Base-by-base conservation (phyloP, 2,329 filamentous ascomycete species). In the Sclerotinia minor region DNA sequence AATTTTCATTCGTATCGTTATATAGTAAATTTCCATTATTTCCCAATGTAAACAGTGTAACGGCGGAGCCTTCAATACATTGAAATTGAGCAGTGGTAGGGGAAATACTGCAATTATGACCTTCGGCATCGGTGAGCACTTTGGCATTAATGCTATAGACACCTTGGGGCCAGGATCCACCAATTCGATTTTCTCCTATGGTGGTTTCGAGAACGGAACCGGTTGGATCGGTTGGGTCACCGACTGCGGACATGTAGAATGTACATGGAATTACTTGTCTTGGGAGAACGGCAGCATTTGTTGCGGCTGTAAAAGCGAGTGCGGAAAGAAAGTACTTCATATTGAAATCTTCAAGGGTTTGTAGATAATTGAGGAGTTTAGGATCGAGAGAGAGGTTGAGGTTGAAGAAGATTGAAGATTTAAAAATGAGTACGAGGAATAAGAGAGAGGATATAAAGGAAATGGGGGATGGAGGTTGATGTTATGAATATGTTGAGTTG, bases 141-240 rank as follows among this genome's bases (percentile, higher is more conserved):
- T 69, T 61, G n/a, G 64, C 68, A 44, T 68, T 55, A 55, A 77
- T 68, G 55, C 71, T 70, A 61, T 73, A 76, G 19, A 61, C 44
- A 5, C 67, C 72, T 64, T 71, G 70, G 35, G 72, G 71, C 61
- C 71, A 74, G 11, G 45, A 55, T 8, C 73, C 73, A 21, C 71
- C 72, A 47, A 76, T 71, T 58, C 71, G 72, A 52, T 71, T 72
- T 67, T 75, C 69, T 19, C 75, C 75, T 19, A 73, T 71, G 2
- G 71, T 69, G 38, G 71, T 69, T 64, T 74, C 70, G 19, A 68
- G 63, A 4, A 75, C 64, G 0, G 61, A 66, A 32, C 71, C 73
- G 15, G 73, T 72, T 26, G 71, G 60, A 19, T 64, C 54, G n/a
- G 72, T 72, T 26, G 71, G 60, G 19, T 64, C 55, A 26, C 73